Conservation (phyloP, 106 monocot species). For the Allium fistulosum region DNA sequence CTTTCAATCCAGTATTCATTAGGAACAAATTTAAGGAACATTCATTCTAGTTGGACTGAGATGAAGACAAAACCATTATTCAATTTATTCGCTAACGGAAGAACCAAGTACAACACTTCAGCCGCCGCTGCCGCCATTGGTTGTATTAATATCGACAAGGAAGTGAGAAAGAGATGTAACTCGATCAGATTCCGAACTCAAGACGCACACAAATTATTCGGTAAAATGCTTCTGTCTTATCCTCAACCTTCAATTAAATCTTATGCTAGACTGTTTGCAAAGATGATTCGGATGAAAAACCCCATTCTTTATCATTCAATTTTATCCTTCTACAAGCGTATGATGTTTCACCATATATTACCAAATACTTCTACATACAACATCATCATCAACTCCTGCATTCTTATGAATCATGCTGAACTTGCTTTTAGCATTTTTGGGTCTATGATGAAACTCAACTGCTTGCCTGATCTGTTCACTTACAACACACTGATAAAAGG, state of each 20-base stretch:
- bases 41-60: no score
- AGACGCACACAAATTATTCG: slow-evolving; percentile 7
- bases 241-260: slow-evolving; percentile 14
- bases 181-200: background rate
- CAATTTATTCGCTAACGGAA: no score
- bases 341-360: slow-evolving; percentile 8
- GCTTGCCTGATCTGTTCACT: slow-evolving; percentile 15
- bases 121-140: no score
- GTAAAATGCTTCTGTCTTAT: slow-evolving; percentile 2
- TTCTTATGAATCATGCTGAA: slow-evolving; percentile 9
- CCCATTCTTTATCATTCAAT: background rate
- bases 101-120: no score
- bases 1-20: no score
- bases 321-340: slow-evolving; percentile 6
- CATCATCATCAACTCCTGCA: slow-evolving; percentile 13
- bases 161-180: background rate
- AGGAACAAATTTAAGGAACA: no score
- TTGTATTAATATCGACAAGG: no score
- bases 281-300: background rate
- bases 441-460: slow-evolving; percentile 10
- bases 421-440: slow-evolving; percentile 12
- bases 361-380: slow-evolving; percentile 9
- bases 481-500: slow-evolving; percentile 23
- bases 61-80: no score
- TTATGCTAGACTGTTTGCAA: slow-evolving; percentile 2